These are phyloP conservation scores for Daedaleopsis sinensis DNA, from an alignment of 768 basidiomycete species.

Conservation along the genomic window DNA sequence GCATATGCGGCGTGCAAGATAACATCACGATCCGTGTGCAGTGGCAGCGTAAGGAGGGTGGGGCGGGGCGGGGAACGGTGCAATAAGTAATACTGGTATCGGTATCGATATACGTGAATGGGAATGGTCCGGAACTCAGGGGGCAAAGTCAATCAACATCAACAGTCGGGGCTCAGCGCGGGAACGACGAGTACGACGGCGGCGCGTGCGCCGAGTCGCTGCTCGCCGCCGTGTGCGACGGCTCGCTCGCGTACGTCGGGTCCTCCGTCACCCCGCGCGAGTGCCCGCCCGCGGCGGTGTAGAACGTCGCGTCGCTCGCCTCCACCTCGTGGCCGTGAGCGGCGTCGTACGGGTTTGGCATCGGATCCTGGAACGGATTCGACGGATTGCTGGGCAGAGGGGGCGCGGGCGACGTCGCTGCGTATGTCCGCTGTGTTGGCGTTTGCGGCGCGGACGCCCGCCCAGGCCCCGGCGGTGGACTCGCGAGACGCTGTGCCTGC, in stretches of 20 bases:
- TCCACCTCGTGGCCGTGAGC: conserved; percentile 12
- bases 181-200: conserved; percentile 4
- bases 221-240: background rate
- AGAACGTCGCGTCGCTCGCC: conserved; percentile 21
- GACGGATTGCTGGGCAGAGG: background rate
- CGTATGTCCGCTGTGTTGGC: background rate
- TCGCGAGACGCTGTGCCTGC: conserved; percentile 9
- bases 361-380: conserved; percentile 19
- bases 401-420: conserved; percentile 5
- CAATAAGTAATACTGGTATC: background rate
- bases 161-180: background rate
- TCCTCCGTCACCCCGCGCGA: conserved; percentile 7
- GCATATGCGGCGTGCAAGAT: background rate
- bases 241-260: background rate
- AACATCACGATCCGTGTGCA: background rate
- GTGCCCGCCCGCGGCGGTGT: conserved; percentile 12
- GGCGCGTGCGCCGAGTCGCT: background rate
- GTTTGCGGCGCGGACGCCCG: conserved; percentile 7
- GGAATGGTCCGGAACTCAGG: background rate
- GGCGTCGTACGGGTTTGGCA: conserved; percentile 19
- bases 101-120: background rate
- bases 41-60: background rate
- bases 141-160: no score
- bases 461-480: background rate
- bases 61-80: background rate